These are phyloP conservation scores for Arachis hypogaea DNA, from an alignment of 306 rosid species.

Conservation along the genomic window DNA sequence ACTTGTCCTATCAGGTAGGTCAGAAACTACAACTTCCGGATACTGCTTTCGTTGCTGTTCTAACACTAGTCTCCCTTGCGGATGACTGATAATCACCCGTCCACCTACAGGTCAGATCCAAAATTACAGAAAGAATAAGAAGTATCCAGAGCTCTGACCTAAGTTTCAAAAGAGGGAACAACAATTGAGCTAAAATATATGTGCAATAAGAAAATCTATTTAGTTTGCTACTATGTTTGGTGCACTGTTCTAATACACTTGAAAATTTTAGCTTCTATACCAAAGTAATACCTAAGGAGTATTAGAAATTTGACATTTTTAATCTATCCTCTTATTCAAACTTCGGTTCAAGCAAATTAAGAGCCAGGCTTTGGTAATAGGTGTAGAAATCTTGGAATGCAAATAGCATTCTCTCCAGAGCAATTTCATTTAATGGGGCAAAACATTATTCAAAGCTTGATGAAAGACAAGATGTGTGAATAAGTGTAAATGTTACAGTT, in stretches of 20 bases:
- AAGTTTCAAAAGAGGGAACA: constrained; percentile 18
- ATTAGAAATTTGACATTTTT: constrained; percentile 3
- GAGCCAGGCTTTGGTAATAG: neutral
- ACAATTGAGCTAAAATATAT: constrained; percentile 10
- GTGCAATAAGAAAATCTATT: constrained; percentile 14
- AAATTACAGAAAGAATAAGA: constrained; percentile 11
- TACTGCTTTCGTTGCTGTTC: constrained; percentile 58
- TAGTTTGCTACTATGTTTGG: neutral
- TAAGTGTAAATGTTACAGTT: neutral
- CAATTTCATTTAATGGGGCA: neutral
- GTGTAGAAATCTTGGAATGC: neutral
- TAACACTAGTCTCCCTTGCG: constrained; percentile 72
- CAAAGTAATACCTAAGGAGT: neutral
- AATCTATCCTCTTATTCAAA: constrained; percentile 2
- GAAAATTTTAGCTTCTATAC: neutral
- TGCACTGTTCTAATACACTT: constrained; percentile 1
- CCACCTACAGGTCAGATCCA: constrained; percentile 59
- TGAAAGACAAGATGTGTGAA: constrained; percentile 10
- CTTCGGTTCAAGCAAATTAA: neutral
- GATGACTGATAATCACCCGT: constrained; percentile 84
- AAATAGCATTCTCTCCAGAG: neutral
- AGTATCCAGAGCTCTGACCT: constrained; percentile 1
- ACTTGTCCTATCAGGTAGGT: constrained; percentile 66
- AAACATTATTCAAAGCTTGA: neutral
- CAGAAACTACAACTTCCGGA: constrained; percentile 67